Percentiles rank a stretch among this genome's conserved stretches.
phyloP scores from a whole-genome alignment of 2,329 filamentous ascomycete species.

The Alternaria atra region DNA sequence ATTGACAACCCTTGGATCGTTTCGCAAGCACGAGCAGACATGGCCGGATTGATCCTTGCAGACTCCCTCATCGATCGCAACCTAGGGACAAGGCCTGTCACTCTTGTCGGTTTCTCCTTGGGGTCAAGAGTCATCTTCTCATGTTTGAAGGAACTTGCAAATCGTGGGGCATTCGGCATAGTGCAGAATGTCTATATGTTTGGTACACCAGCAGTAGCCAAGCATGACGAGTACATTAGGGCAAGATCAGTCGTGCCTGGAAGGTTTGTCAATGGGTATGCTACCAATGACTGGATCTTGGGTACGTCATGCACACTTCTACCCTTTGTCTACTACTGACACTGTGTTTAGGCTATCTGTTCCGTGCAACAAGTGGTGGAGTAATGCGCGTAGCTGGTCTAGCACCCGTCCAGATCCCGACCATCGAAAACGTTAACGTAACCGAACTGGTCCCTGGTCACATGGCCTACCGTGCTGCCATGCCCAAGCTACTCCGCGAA shows the following conservation, averaged over 20 bases:
- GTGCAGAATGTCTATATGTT: slow-evolving; percentile 97
- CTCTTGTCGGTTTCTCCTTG: slow-evolving; percentile 92
- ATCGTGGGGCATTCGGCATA: slow-evolving; percentile 82
- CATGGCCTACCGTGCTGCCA: slow-evolving; percentile 94
- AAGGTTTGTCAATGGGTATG: slow-evolving; percentile 94
- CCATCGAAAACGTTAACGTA: slow-evolving; percentile 88
- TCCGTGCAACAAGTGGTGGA: slow-evolving; percentile 91
- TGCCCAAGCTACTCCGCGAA: slow-evolving; percentile 85
- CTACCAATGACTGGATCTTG: slow-evolving; percentile 95
- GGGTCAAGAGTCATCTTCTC: slow-evolving; percentile 93
- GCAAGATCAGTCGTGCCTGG: slow-evolving; percentile 86
- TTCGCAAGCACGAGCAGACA: slow-evolving; percentile 88
- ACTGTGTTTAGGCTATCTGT: slow-evolving; percentile 72
- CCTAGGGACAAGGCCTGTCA: slow-evolving; percentile 88
- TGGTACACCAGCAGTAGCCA: slow-evolving; percentile 89
- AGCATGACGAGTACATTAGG: slow-evolving; percentile 85
- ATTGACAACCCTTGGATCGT: slow-evolving; percentile 99
- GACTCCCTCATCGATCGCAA: slow-evolving; percentile 94
- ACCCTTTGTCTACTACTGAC: slow-evolving; percentile 17
- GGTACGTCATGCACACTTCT: slow-evolving; percentile 54
- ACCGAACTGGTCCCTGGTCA: slow-evolving; percentile 88
- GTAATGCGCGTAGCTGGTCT: slow-evolving; percentile 89
- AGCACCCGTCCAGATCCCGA: slow-evolving; percentile 78
- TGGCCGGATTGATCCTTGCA: slow-evolving; percentile 89
- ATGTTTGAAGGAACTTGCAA: slow-evolving; percentile 85